Evolutionary conservation across 2,329 filamentous ascomycete genomes (phyloP), one percentile per base, ranked within the genome.

Genomic region (Colletotrichum graminicola): DNA sequence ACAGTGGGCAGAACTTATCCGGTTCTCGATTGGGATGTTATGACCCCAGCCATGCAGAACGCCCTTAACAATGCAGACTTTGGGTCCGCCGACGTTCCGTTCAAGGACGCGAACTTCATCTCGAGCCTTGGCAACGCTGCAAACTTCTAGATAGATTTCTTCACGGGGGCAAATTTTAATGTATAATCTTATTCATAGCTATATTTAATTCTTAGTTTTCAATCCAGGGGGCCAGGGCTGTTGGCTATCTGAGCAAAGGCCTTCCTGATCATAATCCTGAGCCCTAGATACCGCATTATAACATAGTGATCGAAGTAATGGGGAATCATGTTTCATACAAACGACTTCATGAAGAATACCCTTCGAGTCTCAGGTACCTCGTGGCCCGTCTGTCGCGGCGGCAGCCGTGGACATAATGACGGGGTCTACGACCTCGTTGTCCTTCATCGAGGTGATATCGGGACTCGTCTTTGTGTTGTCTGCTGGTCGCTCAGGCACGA

Each of bases 1-100:
- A 78, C 75, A 1, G 74, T 76, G 18, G 84, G 83, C 18, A 79
- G 79, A 3, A 75, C 76, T n/a, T 81, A 83, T 73, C 80, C 80
- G 1, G 72, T 86, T 45, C 77, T 84, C 60, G 81, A 82, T 8
- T 86, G 84, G 84, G 84, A 86, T 73, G 76, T 73, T n/a, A 75
- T 85, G 70, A 75, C 81, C 2, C 62, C 76, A 2, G 78, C 75
- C 12, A 79, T 81, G 11, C 76, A 78, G 57, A 77, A 74, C 18
- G 83, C 81, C 0, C 76, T 86, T 5, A 71, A 75, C 45, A 77
- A 78, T 36, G 77, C 81, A 5, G 78, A 84, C 72, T 85, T 84
- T 75, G 83, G 83, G 2, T 62, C 43, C 36, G 84, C 82, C 7
- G 83, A 77, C 68, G 80, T 84, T 49, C 82, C 84, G 1, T 82